Evolutionary conservation across 768 basidiomycete genomes (phyloP), one percentile per base, ranked within the genome.

Genomic region (Ramaria rubella): DNA sequence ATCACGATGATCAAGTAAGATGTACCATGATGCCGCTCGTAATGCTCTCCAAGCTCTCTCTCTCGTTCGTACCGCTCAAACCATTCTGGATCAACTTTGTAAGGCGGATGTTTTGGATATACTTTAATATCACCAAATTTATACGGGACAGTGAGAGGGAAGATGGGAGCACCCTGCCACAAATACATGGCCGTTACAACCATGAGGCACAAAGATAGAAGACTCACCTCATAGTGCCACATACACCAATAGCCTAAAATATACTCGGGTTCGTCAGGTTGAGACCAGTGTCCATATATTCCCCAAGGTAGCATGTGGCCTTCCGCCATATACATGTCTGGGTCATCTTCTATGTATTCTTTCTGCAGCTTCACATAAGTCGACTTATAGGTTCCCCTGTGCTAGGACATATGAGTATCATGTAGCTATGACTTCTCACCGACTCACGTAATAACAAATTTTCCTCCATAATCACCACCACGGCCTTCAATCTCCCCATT

Each of bases 301-400:
- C 52, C 52, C 52, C 52, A 43, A 3, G 51, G 51, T 15, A 42
- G 19, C 34, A 54, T 54, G 23, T 54, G 52, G 17, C 52, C 52
- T 7, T 17, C 19, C 8, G 43, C 52, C 11, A 42, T 15, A 27
- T 54, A 54, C 12, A 44, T 27, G 36, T 44, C 52, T 11, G 11
- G n/a, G 17, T 44, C 52, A 8, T 50, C 49, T 21, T 54, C 52
- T 14, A 19, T 27, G 17, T 54, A 54, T 19, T 44, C 21, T 27
- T 54, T 54, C 24, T 11, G 21, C n/a, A 54, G 11, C n/a, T 45
- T 17, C 5, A 54, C 52, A 40, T 19, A 54, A 11, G 43, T 43
- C 27, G 21, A 21, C 15, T 40, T 42, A 40, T 54, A 54, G 24
- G 26, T 8, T 26, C 52, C 52, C 17, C 52, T 54, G 33, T 12